A percentile compares a stretch with the other conserved stretches of the same genome.
Evolutionary conservation across 2,329 filamentous ascomycete species (phyloP).

Genomic region (Hypoxylon sp.): DNA sequence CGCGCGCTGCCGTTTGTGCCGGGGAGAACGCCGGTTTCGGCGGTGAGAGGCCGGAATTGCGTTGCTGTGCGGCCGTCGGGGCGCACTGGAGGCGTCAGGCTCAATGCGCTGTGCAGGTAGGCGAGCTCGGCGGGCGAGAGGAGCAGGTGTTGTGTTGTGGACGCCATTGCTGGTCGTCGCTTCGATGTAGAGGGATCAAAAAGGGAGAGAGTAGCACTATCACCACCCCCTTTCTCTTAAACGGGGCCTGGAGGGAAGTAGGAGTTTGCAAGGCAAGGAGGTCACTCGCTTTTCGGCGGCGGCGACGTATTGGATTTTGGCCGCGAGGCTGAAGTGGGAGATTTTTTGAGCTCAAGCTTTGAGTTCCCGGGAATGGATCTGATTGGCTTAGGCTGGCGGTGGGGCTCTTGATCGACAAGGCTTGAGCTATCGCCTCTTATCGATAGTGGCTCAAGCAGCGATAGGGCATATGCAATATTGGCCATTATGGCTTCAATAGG

Average conservation of each 20-base stretch:
- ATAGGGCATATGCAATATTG: neutral
- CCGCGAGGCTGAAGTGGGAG: conserved; percentile 45
- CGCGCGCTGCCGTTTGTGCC: conserved; percentile 92
- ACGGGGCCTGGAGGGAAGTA: neutral
- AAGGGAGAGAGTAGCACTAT: neutral
- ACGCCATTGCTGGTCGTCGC: conserved; percentile 60
- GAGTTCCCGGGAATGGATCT: conserved; percentile 28
- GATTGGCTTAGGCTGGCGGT: conserved; percentile 44
- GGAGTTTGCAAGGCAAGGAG: neutral
- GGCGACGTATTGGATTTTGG: conserved; percentile 10
- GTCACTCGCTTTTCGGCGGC: neutral
- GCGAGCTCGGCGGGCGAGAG: conserved; percentile 97
- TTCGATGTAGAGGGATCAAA: conserved; percentile 1
- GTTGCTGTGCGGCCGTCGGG: conserved; percentile 86
- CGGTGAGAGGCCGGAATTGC: conserved; percentile 91
- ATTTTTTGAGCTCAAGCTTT: conserved; percentile 38
- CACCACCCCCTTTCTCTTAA: neutral
- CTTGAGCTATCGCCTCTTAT: conserved; percentile 5
- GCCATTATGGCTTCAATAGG: neutral
- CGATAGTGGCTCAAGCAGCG: conserved; percentile 25
- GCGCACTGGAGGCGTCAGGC: conserved; percentile 85
- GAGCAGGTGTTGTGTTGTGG: conserved; percentile 76
- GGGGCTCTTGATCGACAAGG: conserved; percentile 26
- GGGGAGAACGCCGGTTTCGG: conserved; percentile 91
- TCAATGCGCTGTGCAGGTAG: conserved; percentile 91